phyloP scores from a whole-genome alignment of 495 filamentous ascomycete genomes.

The Letharia lupina region DNA sequence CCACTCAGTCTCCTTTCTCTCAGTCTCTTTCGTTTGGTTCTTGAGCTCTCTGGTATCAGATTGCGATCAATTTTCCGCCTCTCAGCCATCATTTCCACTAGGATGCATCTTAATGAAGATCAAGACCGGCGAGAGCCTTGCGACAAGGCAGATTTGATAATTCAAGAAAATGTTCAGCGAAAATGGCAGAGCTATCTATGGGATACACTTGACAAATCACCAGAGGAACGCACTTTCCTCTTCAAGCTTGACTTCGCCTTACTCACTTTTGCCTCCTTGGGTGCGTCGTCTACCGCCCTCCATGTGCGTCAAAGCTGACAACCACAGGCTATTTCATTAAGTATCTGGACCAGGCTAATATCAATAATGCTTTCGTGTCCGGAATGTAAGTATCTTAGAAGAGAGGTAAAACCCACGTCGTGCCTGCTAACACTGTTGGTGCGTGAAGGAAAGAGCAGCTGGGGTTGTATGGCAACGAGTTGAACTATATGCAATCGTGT shows the following conservation, averaged over 20 bases:
- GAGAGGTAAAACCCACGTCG: not conserved
- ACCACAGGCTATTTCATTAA: not conserved
- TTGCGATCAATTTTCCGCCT: not conserved
- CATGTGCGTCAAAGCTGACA: not conserved
- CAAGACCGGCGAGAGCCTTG: not conserved
- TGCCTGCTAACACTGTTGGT: too few relatives aligned
- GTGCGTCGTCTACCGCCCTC: not conserved
- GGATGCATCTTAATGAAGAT: not conserved
- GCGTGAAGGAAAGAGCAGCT: not conserved
- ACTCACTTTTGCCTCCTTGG: not conserved
- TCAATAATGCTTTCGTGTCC: not conserved
- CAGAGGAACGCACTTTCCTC: not conserved
- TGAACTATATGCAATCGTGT: not conserved
- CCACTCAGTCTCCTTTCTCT: too few relatives aligned
- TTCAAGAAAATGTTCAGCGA: not conserved
- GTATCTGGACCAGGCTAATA: not conserved
- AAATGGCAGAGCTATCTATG: not conserved
- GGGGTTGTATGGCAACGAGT: not conserved
- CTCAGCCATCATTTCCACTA: not conserved
- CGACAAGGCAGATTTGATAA: not conserved
- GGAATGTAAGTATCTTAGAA: not conserved
- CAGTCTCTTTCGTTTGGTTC: not conserved
- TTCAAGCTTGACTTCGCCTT: slow-evolving; percentile 2
- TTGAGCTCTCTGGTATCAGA: not conserved
- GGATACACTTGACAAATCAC: not conserved